Evolutionary conservation across 306 rosid genomes (phyloP).

Genomic region (peach (Prunus persica)): DNA sequence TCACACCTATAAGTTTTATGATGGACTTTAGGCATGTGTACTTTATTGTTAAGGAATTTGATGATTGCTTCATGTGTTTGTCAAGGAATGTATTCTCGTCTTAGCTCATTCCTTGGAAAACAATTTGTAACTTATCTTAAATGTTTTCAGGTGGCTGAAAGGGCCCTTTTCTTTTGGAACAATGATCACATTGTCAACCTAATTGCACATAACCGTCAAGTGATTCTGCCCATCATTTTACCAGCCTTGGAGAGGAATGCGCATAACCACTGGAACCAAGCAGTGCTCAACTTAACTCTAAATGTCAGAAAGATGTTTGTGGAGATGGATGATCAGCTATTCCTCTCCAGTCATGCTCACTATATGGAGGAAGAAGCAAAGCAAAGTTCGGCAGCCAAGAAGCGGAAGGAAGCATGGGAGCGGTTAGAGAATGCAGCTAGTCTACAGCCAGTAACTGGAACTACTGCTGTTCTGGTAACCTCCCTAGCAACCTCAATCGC

Average conservation of each 20-base stretch:
- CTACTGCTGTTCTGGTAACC: slow-evolving; percentile 78
- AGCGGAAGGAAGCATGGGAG: slow-evolving; percentile 77
- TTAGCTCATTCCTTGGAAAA: background rate
- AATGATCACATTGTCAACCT: slow-evolving; percentile 79
- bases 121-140: background rate
- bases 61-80: background rate
- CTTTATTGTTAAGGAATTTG: background rate
- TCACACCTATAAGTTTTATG: background rate
- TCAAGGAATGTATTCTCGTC: background rate
- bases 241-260: slow-evolving; percentile 80
- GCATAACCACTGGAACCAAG: slow-evolving; percentile 86
- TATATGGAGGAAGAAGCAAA: slow-evolving; percentile 67
- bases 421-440: slow-evolving; percentile 69
- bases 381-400: slow-evolving; percentile 39
- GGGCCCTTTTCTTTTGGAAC: slow-evolving; percentile 96
- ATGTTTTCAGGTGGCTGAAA: slow-evolving; percentile 87
- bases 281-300: slow-evolving; percentile 73
- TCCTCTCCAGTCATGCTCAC: slow-evolving; percentile 48
- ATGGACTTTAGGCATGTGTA: background rate
- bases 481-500: slow-evolving; percentile 43
- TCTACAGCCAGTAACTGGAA: slow-evolving; percentile 71
- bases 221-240: slow-evolving; percentile 72
- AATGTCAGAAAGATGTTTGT: slow-evolving; percentile 79
- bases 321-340: slow-evolving; percentile 90
- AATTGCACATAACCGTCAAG: slow-evolving; percentile 79